Conservation (phyloP, 495 filamentous ascomycete genomes). For the Aspergillus leporis region DNA sequence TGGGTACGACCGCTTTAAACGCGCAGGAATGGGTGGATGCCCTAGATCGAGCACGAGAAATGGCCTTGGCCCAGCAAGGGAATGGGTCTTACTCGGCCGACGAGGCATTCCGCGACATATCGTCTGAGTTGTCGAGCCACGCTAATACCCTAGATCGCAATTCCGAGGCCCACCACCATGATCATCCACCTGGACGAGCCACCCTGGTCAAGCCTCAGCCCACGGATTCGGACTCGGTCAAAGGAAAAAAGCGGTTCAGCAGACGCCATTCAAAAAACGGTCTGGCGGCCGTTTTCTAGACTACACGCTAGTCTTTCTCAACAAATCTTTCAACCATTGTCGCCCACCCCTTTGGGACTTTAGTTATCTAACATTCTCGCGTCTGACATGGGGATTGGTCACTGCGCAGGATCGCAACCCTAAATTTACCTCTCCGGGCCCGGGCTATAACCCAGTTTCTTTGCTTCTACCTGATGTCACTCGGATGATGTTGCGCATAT, state of each 20-base stretch:
- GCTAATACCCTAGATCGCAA: conserved; percentile 69
- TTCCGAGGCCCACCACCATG: conserved; percentile 41
- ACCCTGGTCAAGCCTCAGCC: conserved; percentile 50
- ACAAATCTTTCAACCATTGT: not conserved
- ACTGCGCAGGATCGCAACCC: conserved; percentile 21
- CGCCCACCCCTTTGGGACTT: conserved; percentile 9
- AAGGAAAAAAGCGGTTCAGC: conserved; percentile 79
- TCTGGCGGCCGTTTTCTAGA: conserved; percentile 75
- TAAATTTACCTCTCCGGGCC: conserved; percentile 12
- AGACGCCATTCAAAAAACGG: conserved; percentile 89
- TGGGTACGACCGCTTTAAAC: conserved; percentile 47
- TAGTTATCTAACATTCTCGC: not conserved
- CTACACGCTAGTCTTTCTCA: not conserved
- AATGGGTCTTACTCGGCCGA: conserved; percentile 67
- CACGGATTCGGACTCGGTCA: conserved; percentile 55
- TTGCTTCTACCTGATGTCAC: conserved; percentile 13
- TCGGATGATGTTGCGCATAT: conserved; percentile 13
- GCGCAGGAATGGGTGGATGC: conserved; percentile 87
- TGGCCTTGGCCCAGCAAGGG: conserved; percentile 70
- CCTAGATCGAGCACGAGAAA: conserved; percentile 77
- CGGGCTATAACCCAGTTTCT: conserved; percentile 11
- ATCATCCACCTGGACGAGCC: conserved; percentile 39
- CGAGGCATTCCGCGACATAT: conserved; percentile 69
- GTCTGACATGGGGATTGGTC: conserved; percentile 5
- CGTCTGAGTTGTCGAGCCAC: conserved; percentile 71